Conservation (phyloP, 2,329 filamentous ascomycete genomes). For the Aspergillus jensenii region DNA sequence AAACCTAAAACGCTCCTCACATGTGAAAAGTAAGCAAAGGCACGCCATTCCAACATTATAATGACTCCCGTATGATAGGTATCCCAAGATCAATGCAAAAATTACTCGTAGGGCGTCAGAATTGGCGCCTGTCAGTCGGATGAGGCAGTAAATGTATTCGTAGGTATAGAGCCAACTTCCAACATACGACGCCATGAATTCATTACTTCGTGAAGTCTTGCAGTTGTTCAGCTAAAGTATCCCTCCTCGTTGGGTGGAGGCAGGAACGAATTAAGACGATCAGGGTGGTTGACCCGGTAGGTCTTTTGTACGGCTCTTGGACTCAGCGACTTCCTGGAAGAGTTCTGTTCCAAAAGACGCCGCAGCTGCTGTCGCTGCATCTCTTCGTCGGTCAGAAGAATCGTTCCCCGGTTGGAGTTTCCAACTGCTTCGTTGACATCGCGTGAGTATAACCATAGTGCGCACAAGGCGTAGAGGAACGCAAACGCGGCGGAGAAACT, state of each 20-base stretch:
- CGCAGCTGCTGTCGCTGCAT: constrained; percentile 41
- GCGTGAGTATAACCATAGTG: constrained; percentile 26
- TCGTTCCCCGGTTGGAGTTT: constrained; percentile 11
- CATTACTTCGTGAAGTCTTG: not conserved
- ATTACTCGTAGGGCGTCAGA: not conserved
- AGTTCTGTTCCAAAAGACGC: constrained; percentile 33
- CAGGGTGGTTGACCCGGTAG: constrained; percentile 29
- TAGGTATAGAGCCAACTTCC: constrained; percentile 1
- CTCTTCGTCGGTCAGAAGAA: constrained; percentile 37
- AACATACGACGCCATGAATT: not conserved
- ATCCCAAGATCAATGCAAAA: not conserved
- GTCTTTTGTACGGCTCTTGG: constrained; percentile 24
- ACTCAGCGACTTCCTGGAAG: constrained; percentile 19
- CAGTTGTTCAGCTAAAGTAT: constrained; percentile 1
- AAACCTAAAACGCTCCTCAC: not conserved
- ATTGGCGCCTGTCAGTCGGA: not conserved
- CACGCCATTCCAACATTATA: not conserved
- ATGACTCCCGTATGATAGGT: not conserved
- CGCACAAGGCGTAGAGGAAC: constrained; percentile 27
- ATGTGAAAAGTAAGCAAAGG: constrained; percentile 12
- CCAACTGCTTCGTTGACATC: constrained; percentile 11
- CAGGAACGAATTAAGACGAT: constrained; percentile 19
- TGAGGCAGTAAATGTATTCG: not conserved
- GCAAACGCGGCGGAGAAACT: constrained; percentile 29
- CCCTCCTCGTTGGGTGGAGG: constrained; percentile 4